These are phyloP conservation scores for Aspergillus phoenicis DNA, from an alignment of 2,329 filamentous ascomycete genomes.

Conservation along the genomic window DNA sequence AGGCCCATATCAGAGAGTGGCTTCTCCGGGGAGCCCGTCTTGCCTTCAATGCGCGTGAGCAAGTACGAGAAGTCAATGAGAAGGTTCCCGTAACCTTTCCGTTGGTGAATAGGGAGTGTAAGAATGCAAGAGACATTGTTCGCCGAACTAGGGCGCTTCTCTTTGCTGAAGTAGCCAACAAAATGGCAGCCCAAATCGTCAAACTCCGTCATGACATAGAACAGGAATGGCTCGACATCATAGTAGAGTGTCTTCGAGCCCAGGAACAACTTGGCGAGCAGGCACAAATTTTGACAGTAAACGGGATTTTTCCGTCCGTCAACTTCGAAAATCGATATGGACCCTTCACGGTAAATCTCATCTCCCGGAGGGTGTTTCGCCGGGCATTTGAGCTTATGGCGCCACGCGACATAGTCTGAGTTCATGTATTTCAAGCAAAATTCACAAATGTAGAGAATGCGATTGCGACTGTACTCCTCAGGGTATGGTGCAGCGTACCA, in stretches of 20 bases:
- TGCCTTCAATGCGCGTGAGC: constrained; percentile 86
- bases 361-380: constrained; percentile 96
- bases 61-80: constrained; percentile 98
- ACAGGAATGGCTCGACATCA: constrained; percentile 97
- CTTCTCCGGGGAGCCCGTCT: constrained; percentile 95
- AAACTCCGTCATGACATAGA: constrained; percentile 94
- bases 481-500: constrained; percentile 99
- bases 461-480: constrained; percentile 95
- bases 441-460: constrained; percentile 97
- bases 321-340: constrained; percentile 95
- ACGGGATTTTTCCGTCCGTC: constrained; percentile 91
- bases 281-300: constrained; percentile 93
- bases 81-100: constrained; percentile 94
- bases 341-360: constrained; percentile 94
- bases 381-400: constrained; percentile 94
- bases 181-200: constrained; percentile 90
- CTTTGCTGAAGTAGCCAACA: constrained; percentile 99
- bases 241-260: constrained; percentile 99
- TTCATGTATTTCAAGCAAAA: constrained; percentile 99
- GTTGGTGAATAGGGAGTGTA: constrained; percentile 92
- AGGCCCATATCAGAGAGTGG: constrained; percentile 96
- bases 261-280: constrained; percentile 93
- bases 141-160: constrained; percentile 89
- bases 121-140: constrained; percentile 99
- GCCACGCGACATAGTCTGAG: constrained; percentile 96